phyloP scores from a whole-genome alignment of 2,329 filamentous ascomycete genomes.

The Pleomassaria siparia region DNA sequence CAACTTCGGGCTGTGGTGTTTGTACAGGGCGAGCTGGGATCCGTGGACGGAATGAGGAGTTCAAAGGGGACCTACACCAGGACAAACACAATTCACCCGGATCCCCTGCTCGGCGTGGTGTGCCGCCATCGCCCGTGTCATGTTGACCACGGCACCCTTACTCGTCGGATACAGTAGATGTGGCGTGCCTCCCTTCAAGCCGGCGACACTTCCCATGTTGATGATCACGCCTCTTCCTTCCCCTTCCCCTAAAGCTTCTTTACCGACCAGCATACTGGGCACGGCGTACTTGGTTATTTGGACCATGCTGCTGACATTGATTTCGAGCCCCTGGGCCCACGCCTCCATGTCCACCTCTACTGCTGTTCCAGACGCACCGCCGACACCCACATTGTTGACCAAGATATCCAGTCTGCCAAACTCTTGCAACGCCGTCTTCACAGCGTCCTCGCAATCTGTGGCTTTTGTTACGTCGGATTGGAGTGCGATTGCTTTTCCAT shows the following conservation, averaged over 20 bases:
- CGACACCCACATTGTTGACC: slow-evolving; percentile 66
- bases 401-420: slow-evolving; percentile 65
- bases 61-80: slow-evolving; percentile 36
- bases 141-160: slow-evolving; percentile 58
- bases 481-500: slow-evolving; percentile 46
- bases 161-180: slow-evolving; percentile 56
- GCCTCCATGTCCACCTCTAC: slow-evolving; percentile 61
- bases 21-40: no score
- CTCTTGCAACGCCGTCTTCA: slow-evolving; percentile 45
- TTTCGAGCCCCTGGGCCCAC: slow-evolving; percentile 59
- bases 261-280: slow-evolving; percentile 60
- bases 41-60: background rate
- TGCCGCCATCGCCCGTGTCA: slow-evolving; percentile 59
- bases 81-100: slow-evolving; percentile 59
- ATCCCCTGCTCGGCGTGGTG: slow-evolving; percentile 56
- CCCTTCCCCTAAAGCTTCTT: slow-evolving; percentile 39
- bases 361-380: slow-evolving; percentile 61
- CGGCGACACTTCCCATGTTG: slow-evolving; percentile 65
- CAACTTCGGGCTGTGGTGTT: no score
- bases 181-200: slow-evolving; percentile 56
- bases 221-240: slow-evolving; percentile 54
- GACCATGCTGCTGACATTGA: slow-evolving; percentile 68
- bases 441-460: slow-evolving; percentile 51
- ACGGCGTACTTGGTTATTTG: slow-evolving; percentile 64
- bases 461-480: slow-evolving; percentile 59